phyloP scores from a whole-genome alignment of 306 rosid genomes.

The Notholithocarpus densiflorus region DNA sequence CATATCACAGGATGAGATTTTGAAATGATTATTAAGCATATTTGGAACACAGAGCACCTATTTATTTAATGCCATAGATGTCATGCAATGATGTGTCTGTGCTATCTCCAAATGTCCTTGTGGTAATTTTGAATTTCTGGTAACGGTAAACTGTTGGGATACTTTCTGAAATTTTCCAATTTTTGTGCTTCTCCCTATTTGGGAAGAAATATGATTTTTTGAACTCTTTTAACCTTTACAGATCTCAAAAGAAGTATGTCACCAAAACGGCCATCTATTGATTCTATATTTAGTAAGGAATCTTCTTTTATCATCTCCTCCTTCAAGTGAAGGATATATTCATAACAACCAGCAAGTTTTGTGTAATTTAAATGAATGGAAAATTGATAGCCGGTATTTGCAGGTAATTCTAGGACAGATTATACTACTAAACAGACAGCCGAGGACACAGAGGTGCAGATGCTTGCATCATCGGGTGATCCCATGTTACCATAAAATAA shows the following conservation, averaged over 20 bases:
- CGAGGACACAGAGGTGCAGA: constrained; percentile 64
- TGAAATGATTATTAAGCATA: not conserved
- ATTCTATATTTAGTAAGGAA: constrained; percentile 11
- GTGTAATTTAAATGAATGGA: constrained; percentile 10
- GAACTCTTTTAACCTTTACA: constrained; percentile 18
- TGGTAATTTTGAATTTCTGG: not conserved
- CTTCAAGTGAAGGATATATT: not conserved
- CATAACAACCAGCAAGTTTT: not conserved
- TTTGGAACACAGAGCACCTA: not conserved
- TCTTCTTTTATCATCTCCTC: not conserved
- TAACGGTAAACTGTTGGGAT: not conserved
- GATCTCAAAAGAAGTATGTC: constrained; percentile 20
- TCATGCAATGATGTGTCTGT: not conserved
- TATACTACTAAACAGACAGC: constrained; percentile 58
- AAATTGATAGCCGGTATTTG: constrained; percentile 29
- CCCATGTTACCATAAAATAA: constrained; percentile 74
- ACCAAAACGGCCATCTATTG: constrained; percentile 10
- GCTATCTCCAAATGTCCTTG: not conserved
- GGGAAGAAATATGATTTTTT: constrained; percentile 1
- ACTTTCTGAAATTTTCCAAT: not conserved
- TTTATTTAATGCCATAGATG: not conserved
- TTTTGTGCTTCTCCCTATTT: not conserved
- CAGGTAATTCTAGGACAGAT: constrained; percentile 77
- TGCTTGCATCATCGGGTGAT: constrained; percentile 78
- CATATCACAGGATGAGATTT: not conserved